Percentiles rank a stretch among this genome's conserved stretches.
Conservation (phyloP, 441 rosid genomes). For the Corymbia calophylla region DNA sequence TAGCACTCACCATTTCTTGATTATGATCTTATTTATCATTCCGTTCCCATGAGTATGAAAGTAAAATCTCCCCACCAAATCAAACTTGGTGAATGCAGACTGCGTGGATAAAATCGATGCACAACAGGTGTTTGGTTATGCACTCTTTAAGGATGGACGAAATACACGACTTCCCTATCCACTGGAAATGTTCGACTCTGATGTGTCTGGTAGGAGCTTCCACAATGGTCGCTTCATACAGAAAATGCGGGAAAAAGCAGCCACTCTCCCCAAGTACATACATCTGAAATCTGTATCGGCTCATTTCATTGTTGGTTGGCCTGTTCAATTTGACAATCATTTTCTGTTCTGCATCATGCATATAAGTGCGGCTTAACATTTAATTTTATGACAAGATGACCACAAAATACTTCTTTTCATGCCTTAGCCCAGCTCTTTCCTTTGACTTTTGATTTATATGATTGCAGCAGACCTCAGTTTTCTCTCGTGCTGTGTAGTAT, state of each 20-base stretch:
- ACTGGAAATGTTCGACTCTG: conserved; percentile 60
- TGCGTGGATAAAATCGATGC: conserved; percentile 80
- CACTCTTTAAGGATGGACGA: conserved; percentile 70
- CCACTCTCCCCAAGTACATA: conserved; percentile 56
- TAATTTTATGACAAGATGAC: background rate
- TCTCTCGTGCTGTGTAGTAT: background rate
- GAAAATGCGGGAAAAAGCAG: conserved; percentile 78
- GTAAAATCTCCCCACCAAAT: background rate
- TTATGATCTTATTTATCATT: background rate
- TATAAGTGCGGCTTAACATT: background rate
- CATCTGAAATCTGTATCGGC: background rate
- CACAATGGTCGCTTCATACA: conserved; percentile 87
- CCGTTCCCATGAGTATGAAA: background rate
- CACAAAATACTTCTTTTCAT: background rate
- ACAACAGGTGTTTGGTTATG: conserved; percentile 71
- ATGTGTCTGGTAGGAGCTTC: conserved; percentile 80
- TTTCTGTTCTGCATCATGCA: background rate
- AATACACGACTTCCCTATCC: conserved; percentile 56
- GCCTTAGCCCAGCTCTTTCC: background rate
- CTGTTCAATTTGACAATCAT: background rate
- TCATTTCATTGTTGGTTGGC: background rate
- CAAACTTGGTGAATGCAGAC: conserved; percentile 32
- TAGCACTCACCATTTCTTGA: background rate
- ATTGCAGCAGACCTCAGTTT: background rate
- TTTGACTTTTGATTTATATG: background rate